Base-by-base conservation (phyloP, 1,284 basidiomycete species). In the Athelia psychrophila region DNA sequence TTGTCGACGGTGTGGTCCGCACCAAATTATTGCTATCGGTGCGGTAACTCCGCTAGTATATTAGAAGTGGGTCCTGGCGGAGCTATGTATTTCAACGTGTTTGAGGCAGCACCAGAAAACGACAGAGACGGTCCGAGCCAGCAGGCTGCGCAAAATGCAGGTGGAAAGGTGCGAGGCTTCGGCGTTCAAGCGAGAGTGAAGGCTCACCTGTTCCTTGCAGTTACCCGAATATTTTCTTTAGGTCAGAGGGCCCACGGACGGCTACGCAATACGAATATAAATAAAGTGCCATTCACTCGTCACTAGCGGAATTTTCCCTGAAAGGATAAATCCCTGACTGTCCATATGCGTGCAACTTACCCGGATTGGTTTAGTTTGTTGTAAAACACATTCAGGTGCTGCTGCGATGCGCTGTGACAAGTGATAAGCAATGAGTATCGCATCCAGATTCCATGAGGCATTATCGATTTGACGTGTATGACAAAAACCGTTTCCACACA, bases 1-100 rank as follows among this genome's bases (percentile, higher is more conserved):
- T 82, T 99, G 45, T 95, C 93, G 23, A 99, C 97, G 0, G 97
- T 99, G 2, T 99, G 97, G 97, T 93, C 89, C 33, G 97, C 95
- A 42, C 96, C 96, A 18, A 99, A 99, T 68, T 99, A 99, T 67
- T 99, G 97, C 67, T 95, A 93, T 70, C 88, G 96, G 40, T 99
- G 97, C 64, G 97, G 97, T 30, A 99, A 99, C 71, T 91, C 92
- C 58, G 97, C 97, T 13, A 93, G 90, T 60, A 98, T 99, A 58
- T 75, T 99, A 50, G 96, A 99, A 73, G 93, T 99, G 22, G 92
- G 93, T 0, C 96, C 96, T 1, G 92, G 86, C 25, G 93, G 89
- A 44, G 74, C 74, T 22, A 92, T 93, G 79, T 95, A 91, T 72
- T 99, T 99, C 70, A 99, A 99, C 62, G 97, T 98, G 30, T 97